A percentile compares a stretch with the other conserved stretches of the same genome.
phyloP scores from a whole-genome alignment of 345 rosid genomes.

The Salix dunnii region DNA sequence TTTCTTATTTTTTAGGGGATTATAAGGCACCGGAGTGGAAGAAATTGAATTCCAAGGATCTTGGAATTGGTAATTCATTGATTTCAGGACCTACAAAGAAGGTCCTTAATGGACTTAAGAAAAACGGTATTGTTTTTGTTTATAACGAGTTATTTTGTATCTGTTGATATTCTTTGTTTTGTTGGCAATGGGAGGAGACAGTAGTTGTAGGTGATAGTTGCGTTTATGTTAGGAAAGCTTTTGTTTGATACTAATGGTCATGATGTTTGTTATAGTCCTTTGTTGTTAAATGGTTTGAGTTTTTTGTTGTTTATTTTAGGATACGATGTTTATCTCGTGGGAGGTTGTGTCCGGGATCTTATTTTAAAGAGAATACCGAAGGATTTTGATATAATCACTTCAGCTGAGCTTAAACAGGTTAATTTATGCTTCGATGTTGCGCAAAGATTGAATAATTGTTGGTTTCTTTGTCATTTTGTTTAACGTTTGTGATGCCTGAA shows the following conservation, averaged over 20 bases:
- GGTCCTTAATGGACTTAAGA: constrained; percentile 56
- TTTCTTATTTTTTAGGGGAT: not conserved
- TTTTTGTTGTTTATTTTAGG: constrained; percentile 37
- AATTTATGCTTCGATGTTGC: not conserved
- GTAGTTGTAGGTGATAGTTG: not conserved
- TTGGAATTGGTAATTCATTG: constrained; percentile 59
- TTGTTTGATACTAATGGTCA: not conserved
- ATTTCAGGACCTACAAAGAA: constrained; percentile 51
- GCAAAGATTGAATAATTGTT: not conserved
- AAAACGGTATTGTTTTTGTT: constrained; percentile 31
- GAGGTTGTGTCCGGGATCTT: constrained; percentile 97
- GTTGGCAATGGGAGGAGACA: not conserved
- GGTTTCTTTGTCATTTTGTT: not conserved
- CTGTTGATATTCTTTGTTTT: not conserved
- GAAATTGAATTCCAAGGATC: constrained; percentile 50
- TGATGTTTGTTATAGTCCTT: not conserved
- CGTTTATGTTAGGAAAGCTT: not conserved
- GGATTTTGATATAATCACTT: constrained; percentile 85
- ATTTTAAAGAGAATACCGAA: constrained; percentile 72
- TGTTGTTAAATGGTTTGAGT: not conserved
- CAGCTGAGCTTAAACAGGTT: constrained; percentile 89
- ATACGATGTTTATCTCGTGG: constrained; percentile 84
- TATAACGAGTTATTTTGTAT: not conserved
- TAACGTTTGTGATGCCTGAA: not conserved
- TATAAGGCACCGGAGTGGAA: constrained; percentile 29